Percentiles rank a stretch among this genome's conserved stretches.
Conservation (phyloP, 352 stramenopile genomes). For the Pythium apleroticum region DNA sequence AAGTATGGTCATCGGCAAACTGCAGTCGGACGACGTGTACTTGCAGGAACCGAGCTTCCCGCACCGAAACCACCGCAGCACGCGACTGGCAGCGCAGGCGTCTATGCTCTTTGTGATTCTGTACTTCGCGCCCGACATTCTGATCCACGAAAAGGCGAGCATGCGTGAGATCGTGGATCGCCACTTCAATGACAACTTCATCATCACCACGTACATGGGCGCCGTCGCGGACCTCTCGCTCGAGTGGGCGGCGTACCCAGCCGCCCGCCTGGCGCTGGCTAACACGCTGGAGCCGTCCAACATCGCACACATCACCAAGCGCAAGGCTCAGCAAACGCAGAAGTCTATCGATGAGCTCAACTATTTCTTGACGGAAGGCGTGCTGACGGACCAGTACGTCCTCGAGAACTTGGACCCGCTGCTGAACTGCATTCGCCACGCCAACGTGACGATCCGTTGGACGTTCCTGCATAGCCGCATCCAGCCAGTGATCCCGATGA, state of each 20-base stretch:
- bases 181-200: conserved; percentile 97
- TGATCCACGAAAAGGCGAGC: conserved; percentile 90
- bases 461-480: conserved; percentile 93
- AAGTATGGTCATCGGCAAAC: conserved; percentile 91
- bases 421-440: conserved; percentile 89
- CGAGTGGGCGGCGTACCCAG: conserved; percentile 91
- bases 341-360: conserved; percentile 89
- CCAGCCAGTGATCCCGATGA: conserved; percentile 84
- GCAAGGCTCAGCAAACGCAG: conserved; percentile 84
- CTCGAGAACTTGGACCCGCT: conserved; percentile 91
- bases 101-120: conserved; percentile 96
- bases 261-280: conserved; percentile 86
- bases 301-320: conserved; percentile 88
- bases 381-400: conserved; percentile 93
- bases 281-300: conserved; percentile 88
- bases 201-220: conserved; percentile 95
- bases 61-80: conserved; percentile 91
- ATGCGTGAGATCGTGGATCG: conserved; percentile 96
- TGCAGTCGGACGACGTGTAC: conserved; percentile 96
- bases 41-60: conserved; percentile 91
- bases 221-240: conserved; percentile 91
- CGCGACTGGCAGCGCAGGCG: conserved; percentile 87
- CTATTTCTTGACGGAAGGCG: conserved; percentile 90
- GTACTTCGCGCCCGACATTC: conserved; percentile 91
- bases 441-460: conserved; percentile 94